Conservation (phyloP, 192 early-diverging fungal genomes). For the Gonapodya prolifera region DNA sequence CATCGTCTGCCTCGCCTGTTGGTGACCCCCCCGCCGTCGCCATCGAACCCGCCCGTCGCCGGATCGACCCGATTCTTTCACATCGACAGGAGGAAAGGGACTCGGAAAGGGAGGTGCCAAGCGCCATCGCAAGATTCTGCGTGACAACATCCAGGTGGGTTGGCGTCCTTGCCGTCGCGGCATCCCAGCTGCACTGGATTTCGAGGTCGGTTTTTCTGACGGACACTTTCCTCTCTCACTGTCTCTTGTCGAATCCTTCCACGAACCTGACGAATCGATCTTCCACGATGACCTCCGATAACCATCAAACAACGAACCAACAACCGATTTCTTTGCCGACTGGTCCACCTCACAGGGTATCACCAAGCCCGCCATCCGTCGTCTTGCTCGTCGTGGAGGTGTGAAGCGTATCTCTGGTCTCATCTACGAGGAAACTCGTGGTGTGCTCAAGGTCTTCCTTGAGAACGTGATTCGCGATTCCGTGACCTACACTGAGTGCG, state of each 20-base stretch:
- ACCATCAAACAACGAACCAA: neutral
- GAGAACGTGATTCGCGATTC: conserved; percentile 99
- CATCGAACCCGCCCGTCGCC: neutral
- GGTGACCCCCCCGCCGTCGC: neutral
- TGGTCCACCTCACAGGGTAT: conserved; percentile 48
- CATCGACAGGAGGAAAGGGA: conserved; percentile 18
- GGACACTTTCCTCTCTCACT: neutral
- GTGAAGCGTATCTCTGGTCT: conserved; percentile 99
- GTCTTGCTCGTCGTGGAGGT: conserved; percentile 98
- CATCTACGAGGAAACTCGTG: conserved; percentile 98
- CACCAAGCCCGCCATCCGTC: conserved; percentile 97
- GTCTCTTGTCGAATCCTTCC: conserved; percentile 1
- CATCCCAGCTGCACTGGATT: neutral
- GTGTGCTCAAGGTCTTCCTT: conserved; percentile 94
- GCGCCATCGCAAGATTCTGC: conserved; percentile 99
- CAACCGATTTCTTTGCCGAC: neutral
- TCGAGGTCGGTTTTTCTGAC: neutral
- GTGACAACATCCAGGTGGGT: conserved; percentile 86
- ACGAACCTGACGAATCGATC: conserved; percentile 13
- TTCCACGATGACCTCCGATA: conserved; percentile 17
- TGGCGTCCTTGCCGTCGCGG: neutral
- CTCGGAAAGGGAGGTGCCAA: conserved; percentile 99
- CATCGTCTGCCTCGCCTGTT: neutral
- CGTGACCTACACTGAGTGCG: conserved; percentile 88
- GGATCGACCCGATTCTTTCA: too few relatives aligned